Base-by-base conservation (phyloP, 2,329 filamentous ascomycete genomes). In the Penicillium psychrosexuale region DNA sequence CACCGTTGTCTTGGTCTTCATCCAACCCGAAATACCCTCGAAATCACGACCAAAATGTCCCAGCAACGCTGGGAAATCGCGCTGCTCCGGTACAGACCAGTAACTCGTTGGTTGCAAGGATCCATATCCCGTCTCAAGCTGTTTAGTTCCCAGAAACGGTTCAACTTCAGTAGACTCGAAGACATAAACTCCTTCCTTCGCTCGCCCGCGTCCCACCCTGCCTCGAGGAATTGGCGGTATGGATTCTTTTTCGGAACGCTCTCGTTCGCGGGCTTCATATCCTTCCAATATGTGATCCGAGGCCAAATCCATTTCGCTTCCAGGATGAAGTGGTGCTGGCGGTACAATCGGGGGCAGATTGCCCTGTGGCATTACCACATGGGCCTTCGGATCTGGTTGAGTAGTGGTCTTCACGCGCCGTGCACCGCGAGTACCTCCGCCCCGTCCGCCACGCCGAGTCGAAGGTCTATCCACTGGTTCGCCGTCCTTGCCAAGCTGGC, bases 1-100 rank as follows among this genome's bases (percentile, higher is more conserved):
- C 1, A 76, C 76, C n/a, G 75, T 72, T 11, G 78, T 80, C 62
- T 80, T 80, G 1, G 78, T 78, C 60, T 78, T 80, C 78, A 80
- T 79, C 46, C 74, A 76, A 38, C 74, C 71, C 5, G 78, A 77
- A 52, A 80, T 80, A 13, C 71, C 75, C 53, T 77, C 75, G 58
- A 77, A 80, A 63, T 80, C 75, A 30, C 70, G 73, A 19, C 78
- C 78, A 65, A 76, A 80, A 60, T 79, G 75, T 15, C 69, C 71
- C 36, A 80, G 63, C 39, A 79, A 62, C 13, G 71, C 69, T 2
- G 74, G 73, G 55, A 80, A 80, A 57, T 80, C 77, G 36, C 72
- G 69, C 58, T 77, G 72, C 60, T 80, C 78, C 12, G 77, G 76
- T 15, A 80, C 78, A 56, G 78, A 80, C 78, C 78, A 80, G 63